Evolutionary conservation across 306 rosid genomes (phyloP), one percentile per base, ranked within the genome.

Genomic region (Prinsepia uniflora): DNA sequence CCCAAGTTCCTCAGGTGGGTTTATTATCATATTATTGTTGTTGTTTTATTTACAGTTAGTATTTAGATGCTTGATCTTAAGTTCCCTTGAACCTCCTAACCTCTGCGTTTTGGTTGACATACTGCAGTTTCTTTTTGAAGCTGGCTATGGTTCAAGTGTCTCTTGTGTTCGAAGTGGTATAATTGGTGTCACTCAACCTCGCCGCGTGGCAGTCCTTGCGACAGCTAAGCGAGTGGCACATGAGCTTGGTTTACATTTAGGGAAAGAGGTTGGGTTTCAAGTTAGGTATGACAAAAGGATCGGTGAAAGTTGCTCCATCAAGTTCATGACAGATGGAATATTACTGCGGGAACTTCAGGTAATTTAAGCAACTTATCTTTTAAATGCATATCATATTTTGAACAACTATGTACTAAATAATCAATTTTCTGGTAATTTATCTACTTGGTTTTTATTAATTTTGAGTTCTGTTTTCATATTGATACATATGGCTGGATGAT

Each of bases 261-360:
- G 98, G 53, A 85, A 84, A 82, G 89, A 83, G 84, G 93, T 93
- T 40, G 97, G 97, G 65, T 93, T 86, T 85, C 97, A 93, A 85
- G 98, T 93, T 63, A 85, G 98, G 79, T 88, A 90, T 76, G 96
- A 90, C 86, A 93, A 90, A 81, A 88, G 65, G 75, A 84, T 93
- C 65, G 96, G 98, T 58, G 87, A 86, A 48, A 80, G 68, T 75
- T 76, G 96, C 77, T 90, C 98, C 43, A 85, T 93, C 85, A 90
- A 93, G 84, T 90, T 93, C 75, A 90, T 93, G 98, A 93, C 97
- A 7, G 98, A 93, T 84, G 97, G 96, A 76, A 93, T 93, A 80
- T 88, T 93, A 73, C 93, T 90, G 56, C 87, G 90, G 30, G 98
- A 90, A 86, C 88, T 93, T 81, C 97, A 93, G 96, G 98, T 81